These are phyloP conservation scores for Eimeria brunetti DNA, from an alignment of 169 alveolate genomes.

Conservation along the genomic window DNA sequence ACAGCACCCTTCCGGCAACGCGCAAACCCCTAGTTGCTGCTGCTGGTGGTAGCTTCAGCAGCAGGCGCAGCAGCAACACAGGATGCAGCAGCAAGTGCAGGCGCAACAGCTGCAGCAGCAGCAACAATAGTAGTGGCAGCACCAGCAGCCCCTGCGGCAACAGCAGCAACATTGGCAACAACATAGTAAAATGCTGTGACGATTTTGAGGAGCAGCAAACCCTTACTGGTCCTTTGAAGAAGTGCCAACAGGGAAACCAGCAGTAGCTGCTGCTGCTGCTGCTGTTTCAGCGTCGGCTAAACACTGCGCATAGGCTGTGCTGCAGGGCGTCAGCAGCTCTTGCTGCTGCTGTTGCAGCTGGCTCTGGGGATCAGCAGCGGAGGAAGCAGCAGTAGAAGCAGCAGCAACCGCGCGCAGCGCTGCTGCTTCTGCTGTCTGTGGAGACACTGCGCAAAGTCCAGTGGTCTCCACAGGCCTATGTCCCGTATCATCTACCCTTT, in stretches of 20 bases:
- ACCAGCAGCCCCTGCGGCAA: conserved; percentile 17
- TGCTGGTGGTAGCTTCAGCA: neutral
- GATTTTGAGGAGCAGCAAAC: neutral
- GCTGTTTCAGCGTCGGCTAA: conserved; percentile 49
- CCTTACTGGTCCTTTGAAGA: conserved; percentile 25
- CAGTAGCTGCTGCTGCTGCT: conserved; percentile 46
- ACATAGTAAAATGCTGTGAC: neutral
- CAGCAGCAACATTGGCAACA: neutral
- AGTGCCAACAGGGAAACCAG: neutral
- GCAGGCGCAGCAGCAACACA: neutral
- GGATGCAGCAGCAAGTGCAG: neutral
- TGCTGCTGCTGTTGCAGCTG: conserved; percentile 24
- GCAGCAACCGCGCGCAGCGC: conserved; percentile 24
- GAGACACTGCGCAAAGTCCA: conserved; percentile 1
- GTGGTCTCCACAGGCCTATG: neutral
- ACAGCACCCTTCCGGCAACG: neutral
- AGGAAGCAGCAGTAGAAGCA: neutral
- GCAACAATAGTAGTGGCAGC: neutral
- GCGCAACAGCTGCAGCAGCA: neutral
- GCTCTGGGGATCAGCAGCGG: neutral
- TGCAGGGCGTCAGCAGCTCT: conserved; percentile 27
- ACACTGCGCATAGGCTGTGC: conserved; percentile 31
- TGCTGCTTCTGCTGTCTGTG: conserved; percentile 38
- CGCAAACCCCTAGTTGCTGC: neutral
- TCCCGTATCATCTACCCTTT: neutral